phyloP scores from a whole-genome alignment of 2,329 filamentous ascomycete genomes.

The Nigrospora oryzae region DNA sequence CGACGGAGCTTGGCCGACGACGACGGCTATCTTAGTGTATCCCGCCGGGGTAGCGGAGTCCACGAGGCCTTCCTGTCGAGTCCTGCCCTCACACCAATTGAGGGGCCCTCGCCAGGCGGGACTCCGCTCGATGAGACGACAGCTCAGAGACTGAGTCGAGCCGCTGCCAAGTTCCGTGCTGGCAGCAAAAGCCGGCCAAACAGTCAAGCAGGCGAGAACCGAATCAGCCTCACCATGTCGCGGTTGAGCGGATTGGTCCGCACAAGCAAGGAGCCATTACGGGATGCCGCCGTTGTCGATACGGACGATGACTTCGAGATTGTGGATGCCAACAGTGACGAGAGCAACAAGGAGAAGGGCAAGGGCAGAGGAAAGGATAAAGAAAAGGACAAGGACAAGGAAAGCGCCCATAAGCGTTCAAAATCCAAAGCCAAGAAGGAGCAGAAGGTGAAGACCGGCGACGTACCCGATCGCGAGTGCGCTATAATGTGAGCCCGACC shows the following conservation, averaged over 20 bases:
- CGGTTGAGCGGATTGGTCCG: conserved; percentile 44
- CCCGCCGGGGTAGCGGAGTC: conserved; percentile 40
- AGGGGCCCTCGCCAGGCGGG: conserved; percentile 26
- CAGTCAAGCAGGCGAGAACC: conserved; percentile 50
- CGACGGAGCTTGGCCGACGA: conserved; percentile 40
- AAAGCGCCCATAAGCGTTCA: conserved; percentile 1
- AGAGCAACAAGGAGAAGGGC: conserved; percentile 12
- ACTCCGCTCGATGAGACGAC: conserved; percentile 45
- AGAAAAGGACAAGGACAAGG: conserved; percentile 10
- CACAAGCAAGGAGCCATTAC: conserved; percentile 39
- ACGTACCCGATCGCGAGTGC: conserved; percentile 21
- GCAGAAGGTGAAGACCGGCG: conserved; percentile 12
- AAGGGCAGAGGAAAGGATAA: conserved; percentile 12
- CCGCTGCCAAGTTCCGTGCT: conserved; percentile 45
- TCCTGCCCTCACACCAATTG: conserved; percentile 24
- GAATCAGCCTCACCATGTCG: conserved; percentile 49
- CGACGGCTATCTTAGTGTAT: conserved; percentile 24
- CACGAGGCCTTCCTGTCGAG: conserved; percentile 36
- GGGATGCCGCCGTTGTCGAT: conserved; percentile 16
- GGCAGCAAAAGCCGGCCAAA: conserved; percentile 43
- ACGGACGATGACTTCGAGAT: conserved; percentile 15
- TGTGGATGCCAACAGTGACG: conserved; percentile 7
- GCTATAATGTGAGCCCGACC: conserved; percentile 16
- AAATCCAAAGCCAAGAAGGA: conserved; percentile 13
- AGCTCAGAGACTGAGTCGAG: conserved; percentile 45